These are phyloP conservation scores for Exsudoporus frostii DNA, from an alignment of 768 basidiomycete genomes.

Conservation along the genomic window DNA sequence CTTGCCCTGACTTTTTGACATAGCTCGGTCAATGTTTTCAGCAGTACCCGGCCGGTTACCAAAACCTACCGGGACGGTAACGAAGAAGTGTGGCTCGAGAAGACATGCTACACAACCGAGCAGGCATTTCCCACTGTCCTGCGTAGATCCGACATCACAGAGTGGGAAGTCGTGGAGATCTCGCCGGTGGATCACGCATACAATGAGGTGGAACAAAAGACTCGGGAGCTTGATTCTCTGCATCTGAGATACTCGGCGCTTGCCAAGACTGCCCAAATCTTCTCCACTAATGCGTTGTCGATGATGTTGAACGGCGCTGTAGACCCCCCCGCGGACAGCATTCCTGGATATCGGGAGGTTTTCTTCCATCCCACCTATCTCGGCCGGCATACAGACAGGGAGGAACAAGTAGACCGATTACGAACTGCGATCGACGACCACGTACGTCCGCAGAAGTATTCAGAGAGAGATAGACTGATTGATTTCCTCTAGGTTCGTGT, in stretches of 20 bases:
- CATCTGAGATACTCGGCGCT: constrained; percentile 73
- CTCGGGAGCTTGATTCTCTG: constrained; percentile 68
- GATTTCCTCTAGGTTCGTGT: constrained; percentile 58
- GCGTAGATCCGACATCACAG: constrained; percentile 81
- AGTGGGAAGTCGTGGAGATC: constrained; percentile 66
- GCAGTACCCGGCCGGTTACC: constrained; percentile 64
- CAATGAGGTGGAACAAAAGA: constrained; percentile 75
- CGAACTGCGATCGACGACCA: constrained; percentile 77
- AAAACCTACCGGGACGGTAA: constrained; percentile 61
- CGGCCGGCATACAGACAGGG: constrained; percentile 63
- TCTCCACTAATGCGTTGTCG: constrained; percentile 76
- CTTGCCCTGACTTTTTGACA: constrained; percentile 1
- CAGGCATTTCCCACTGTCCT: constrained; percentile 90
- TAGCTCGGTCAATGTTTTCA: constrained; percentile 83
- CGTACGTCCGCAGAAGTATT: constrained; percentile 37
- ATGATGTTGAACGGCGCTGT: constrained; percentile 87
- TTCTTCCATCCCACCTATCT: constrained; percentile 76
- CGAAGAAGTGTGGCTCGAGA: constrained; percentile 85
- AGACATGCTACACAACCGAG: constrained; percentile 83
- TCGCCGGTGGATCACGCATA: constrained; percentile 85
- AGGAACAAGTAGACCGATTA: constrained; percentile 68
- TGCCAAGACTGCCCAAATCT: constrained; percentile 67
- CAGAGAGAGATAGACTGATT: neutral
- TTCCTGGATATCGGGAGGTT: constrained; percentile 69
- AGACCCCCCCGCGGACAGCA: constrained; percentile 74